Conservation (phyloP, 73 alveolate genomes). For the Paramecium sonneborni region DNA sequence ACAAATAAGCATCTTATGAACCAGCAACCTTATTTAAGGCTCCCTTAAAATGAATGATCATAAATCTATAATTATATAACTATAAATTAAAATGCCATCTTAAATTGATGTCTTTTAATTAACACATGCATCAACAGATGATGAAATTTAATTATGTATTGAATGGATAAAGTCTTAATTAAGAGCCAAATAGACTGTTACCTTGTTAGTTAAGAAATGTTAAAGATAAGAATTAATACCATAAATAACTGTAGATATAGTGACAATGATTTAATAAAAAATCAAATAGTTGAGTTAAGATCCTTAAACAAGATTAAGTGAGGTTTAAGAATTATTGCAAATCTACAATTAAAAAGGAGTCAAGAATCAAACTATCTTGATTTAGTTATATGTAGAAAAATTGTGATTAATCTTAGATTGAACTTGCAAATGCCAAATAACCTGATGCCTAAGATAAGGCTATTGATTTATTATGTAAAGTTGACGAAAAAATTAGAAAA, state of each 20-base stretch:
- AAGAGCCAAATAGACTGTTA: conserved; percentile 18
- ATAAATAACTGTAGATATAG: conserved; percentile 39
- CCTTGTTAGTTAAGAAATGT: conserved; percentile 35
- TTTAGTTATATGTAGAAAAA: not conserved
- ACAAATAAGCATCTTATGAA: not conserved
- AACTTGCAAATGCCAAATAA: not conserved
- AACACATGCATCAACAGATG: conserved; percentile 24
- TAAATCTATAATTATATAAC: not conserved
- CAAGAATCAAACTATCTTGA: not conserved
- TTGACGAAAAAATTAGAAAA: conserved; percentile 39
- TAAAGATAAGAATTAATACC: conserved; percentile 32
- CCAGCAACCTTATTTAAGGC: conserved; percentile 36
- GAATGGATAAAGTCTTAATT: conserved; percentile 50
- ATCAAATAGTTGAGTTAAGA: not conserved
- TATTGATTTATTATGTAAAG: conserved; percentile 30
- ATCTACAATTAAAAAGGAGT: not conserved
- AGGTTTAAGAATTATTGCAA: conserved; percentile 5
- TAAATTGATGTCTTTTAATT: conserved; percentile 54
- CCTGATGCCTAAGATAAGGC: conserved; percentile 54
- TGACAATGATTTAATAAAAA: conserved; percentile 38
- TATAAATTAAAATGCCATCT: conserved; percentile 29
- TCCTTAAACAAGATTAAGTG: not conserved
- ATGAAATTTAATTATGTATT: conserved; percentile 17
- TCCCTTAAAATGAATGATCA: conserved; percentile 25
- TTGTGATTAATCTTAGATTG: not conserved